A percentile compares a stretch with the other conserved stretches of the same genome.
These are phyloP conservation scores for Fusarium annulatum DNA, from an alignment of 2,329 filamentous ascomycete species.

Conservation along the genomic window DNA sequence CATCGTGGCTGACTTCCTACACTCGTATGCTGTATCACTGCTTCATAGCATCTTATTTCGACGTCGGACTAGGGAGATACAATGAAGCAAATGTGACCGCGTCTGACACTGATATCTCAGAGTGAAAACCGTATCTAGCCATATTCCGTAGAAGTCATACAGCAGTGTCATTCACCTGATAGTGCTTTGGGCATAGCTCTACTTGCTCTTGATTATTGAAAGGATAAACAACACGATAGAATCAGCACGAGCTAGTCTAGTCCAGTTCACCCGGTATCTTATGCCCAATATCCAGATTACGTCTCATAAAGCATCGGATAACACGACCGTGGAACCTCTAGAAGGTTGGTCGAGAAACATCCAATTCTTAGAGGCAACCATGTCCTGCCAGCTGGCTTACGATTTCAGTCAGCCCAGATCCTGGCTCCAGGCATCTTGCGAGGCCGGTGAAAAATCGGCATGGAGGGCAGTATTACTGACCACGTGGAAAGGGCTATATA, in stretches of 20 bases:
- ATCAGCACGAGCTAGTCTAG: neutral
- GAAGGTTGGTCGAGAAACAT: neutral
- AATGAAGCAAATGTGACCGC: neutral
- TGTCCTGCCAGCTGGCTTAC: neutral
- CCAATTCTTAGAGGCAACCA: neutral
- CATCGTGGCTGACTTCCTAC: neutral
- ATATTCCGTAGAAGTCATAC: neutral
- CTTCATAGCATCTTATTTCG: neutral
- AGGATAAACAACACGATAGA: neutral
- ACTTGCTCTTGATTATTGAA: conserved; percentile 11
- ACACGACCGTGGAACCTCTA: neutral
- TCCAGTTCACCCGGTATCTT: neutral
- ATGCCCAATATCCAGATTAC: neutral
- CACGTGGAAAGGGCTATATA: neutral
- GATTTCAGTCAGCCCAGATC: neutral
- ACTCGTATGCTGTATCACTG: neutral
- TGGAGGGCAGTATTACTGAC: neutral
- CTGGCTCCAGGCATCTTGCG: neutral
- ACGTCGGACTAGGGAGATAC: neutral
- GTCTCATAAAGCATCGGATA: neutral
- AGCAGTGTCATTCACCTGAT: neutral
- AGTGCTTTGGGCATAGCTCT: neutral
- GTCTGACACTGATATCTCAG: neutral
- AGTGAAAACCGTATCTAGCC: no score
- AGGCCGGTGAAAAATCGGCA: neutral